Conservation (phyloP, 768 basidiomycete species). For the Gymnopilus dilepis region DNA sequence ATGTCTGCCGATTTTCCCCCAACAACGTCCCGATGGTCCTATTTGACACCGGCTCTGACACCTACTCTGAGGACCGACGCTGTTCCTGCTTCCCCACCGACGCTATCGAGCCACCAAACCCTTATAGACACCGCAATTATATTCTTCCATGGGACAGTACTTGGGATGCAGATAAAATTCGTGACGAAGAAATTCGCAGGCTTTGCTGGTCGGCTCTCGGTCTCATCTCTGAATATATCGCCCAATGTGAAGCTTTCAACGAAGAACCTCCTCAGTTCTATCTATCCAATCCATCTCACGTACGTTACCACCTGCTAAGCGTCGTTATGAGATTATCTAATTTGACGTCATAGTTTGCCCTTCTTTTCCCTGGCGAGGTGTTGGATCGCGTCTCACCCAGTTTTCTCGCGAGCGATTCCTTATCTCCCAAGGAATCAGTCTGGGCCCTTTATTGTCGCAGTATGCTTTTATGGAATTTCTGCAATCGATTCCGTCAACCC, state of each 20-base stretch:
- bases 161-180: slow-evolving; percentile 61
- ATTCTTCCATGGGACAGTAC: slow-evolving; percentile 64
- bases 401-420: slow-evolving; percentile 45
- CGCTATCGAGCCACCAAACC: slow-evolving; percentile 39
- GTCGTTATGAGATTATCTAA: slow-evolving; percentile 1
- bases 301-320: slow-evolving; percentile 32
- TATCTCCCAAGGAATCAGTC: slow-evolving; percentile 74
- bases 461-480: slow-evolving; percentile 83
- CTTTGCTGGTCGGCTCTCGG: slow-evolving; percentile 78
- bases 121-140: slow-evolving; percentile 50
- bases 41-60: slow-evolving; percentile 30
- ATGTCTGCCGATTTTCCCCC: slow-evolving; percentile 55
- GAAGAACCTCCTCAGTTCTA: slow-evolving; percentile 60
- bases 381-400: slow-evolving; percentile 52
- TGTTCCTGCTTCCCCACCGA: slow-evolving; percentile 32
- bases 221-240: slow-evolving; percentile 69
- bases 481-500: slow-evolving; percentile 44
- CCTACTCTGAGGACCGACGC: slow-evolving; percentile 11
- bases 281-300: slow-evolving; percentile 70
- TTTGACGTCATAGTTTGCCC: slow-evolving; percentile 49
- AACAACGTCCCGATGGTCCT: slow-evolving; percentile 56
- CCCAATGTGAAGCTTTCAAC: slow-evolving; percentile 71
- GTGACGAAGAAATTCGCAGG: slow-evolving; percentile 74
- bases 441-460: slow-evolving; percentile 85
- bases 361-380: slow-evolving; percentile 79